phyloP scores from a whole-genome alignment of 192 early-diverging fungal species.

The Spinellus fusiger region DNA sequence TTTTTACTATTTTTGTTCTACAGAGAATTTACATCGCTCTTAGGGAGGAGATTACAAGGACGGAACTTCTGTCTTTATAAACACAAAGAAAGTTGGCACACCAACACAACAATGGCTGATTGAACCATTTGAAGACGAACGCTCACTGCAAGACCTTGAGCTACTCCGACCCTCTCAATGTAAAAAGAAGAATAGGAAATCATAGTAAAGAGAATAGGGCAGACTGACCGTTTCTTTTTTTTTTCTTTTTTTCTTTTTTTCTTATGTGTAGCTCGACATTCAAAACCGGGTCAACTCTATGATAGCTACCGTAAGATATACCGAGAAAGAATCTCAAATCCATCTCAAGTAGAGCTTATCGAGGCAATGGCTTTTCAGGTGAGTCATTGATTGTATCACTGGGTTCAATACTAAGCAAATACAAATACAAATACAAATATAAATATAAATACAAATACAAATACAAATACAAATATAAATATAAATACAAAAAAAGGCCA shows the following conservation, averaged over 20 bases:
- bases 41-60: conserved; percentile 24
- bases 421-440: not conserved
- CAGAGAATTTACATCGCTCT: not conserved
- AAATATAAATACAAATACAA: not conserved
- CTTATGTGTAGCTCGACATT: conserved; percentile 4
- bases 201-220: not conserved
- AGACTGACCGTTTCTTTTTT: not conserved
- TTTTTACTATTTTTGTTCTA: not conserved
- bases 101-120: conserved; percentile 20
- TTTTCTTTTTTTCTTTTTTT: not conserved
- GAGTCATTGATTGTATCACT: not conserved
- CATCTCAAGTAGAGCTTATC: conserved; percentile 3
- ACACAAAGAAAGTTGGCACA: not conserved
- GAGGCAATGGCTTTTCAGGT: conserved; percentile 17
- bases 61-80: conserved; percentile 10
- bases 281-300: conserved; percentile 16
- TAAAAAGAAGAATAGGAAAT: not conserved
- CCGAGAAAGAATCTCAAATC: not conserved
- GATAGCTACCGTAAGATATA: conserved; percentile 18
- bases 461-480: not conserved
- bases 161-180: conserved; percentile 14
- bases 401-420: not conserved
- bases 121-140: conserved; percentile 22
- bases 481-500: conserved; percentile 7
- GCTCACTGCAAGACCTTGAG: conserved; percentile 13